These are phyloP conservation scores for Hypericum androsaemum DNA, from an alignment of 345 rosid species.

Conservation along the genomic window DNA sequence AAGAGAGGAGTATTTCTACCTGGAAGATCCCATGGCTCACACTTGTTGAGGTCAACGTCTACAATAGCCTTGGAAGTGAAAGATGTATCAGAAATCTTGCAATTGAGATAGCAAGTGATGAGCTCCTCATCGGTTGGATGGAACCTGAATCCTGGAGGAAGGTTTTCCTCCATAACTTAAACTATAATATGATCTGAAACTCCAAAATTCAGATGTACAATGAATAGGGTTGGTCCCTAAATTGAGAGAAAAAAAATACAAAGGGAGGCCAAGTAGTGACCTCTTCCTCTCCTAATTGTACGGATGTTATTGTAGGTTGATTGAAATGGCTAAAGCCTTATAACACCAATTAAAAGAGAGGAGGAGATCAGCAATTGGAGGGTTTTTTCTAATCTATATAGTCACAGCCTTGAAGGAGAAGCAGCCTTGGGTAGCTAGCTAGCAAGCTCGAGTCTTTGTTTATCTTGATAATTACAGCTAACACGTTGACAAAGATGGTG, in stretches of 20 bases:
- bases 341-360: constrained; percentile 11
- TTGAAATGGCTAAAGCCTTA: constrained; percentile 1
- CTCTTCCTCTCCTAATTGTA: neutral
- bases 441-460: constrained; percentile 9
- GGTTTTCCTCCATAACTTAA: constrained; percentile 51
- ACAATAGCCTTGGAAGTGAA: constrained; percentile 79
- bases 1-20: constrained; percentile 29
- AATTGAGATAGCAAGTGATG: constrained; percentile 59
- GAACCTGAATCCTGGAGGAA: constrained; percentile 97
- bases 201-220: neutral
- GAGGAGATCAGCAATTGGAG: neutral
- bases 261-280: neutral
- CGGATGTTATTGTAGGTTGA: constrained; percentile 2
- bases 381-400: constrained; percentile 12
- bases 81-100: constrained; percentile 50
- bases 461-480: constrained; percentile 63
- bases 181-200: neutral
- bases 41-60: constrained; percentile 92
- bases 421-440: constrained; percentile 23
- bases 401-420: constrained; percentile 39
- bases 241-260: neutral
- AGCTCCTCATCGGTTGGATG: constrained; percentile 98
- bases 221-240: no score
- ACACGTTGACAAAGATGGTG: constrained; percentile 67
- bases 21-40: constrained; percentile 99